Conservation (phyloP, 495 filamentous ascomycete genomes). For the Penicillium egyptiacum region DNA sequence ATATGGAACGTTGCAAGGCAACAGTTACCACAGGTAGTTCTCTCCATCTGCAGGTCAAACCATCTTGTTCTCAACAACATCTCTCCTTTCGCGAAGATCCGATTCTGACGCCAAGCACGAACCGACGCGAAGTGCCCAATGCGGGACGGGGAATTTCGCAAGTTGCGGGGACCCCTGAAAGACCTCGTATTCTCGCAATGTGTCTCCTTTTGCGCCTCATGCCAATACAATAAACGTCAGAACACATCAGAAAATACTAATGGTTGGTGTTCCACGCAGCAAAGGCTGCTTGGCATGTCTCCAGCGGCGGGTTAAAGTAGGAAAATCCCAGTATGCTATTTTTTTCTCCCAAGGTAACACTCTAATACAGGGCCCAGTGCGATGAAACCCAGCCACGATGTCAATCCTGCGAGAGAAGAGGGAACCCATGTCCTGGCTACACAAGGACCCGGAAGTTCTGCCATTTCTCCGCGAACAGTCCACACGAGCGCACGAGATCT, state of each 20-base stretch:
- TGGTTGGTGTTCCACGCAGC: constrained; percentile 45
- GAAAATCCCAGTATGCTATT: not conserved
- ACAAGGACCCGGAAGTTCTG: constrained; percentile 25
- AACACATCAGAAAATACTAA: constrained; percentile 11
- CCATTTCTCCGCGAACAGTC: constrained; percentile 3
- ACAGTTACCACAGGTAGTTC: too few species aligned
- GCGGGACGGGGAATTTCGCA: too few species aligned
- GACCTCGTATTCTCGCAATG: constrained; percentile 11
- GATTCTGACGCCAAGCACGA: too few species aligned
- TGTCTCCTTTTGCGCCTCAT: not conserved
- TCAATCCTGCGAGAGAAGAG: constrained; percentile 29
- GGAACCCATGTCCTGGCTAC: constrained; percentile 35
- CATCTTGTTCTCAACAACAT: too few species aligned
- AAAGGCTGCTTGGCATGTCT: constrained; percentile 41
- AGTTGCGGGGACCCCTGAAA: not conserved
- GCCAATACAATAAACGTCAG: not conserved
- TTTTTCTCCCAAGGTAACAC: not conserved
- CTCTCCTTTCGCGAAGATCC: too few species aligned
- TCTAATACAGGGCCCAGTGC: constrained; percentile 23
- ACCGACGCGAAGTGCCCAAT: too few species aligned
- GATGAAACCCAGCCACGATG: constrained; percentile 35
- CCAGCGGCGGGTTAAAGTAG: constrained; percentile 35
- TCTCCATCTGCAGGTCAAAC: too few species aligned
- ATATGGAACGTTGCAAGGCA: too few species aligned
- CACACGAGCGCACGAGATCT: not conserved